Evolutionary conservation across 2,329 filamentous ascomycete genomes (phyloP).

Genomic region (Neofusicoccum parvum): DNA sequence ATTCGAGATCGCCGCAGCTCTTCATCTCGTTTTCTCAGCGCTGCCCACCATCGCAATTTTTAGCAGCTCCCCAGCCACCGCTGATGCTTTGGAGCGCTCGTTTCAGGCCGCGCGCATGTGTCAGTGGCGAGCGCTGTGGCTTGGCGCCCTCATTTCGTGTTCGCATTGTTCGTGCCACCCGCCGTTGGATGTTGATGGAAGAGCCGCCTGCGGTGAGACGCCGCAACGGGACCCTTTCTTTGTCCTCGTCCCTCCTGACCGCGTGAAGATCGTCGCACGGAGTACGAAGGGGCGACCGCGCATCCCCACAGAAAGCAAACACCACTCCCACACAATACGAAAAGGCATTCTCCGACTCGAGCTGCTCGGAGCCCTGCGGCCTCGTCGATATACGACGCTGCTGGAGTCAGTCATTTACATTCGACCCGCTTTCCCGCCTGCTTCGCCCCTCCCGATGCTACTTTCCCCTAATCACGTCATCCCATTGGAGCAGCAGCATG

Average conservation of each 20-base stretch:
- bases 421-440: neutral
- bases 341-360: neutral
- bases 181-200: neutral
- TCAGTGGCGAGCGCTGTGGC: constrained; percentile 13
- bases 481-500: neutral
- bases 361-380: neutral
- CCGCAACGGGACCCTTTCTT: neutral
- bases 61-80: neutral
- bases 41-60: constrained; percentile 4
- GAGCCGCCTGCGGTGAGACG: constrained; percentile 1
- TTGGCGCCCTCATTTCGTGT: neutral
- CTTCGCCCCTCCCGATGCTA: neutral
- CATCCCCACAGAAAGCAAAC: neutral
- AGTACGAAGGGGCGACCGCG: neutral
- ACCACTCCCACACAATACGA: neutral
- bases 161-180: neutral
- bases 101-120: constrained; percentile 5
- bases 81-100: neutral
- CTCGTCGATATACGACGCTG: too few relatives aligned
- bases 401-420: too few relatives aligned
- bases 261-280: neutral
- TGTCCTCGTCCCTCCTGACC: neutral
- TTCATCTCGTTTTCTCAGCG: constrained; percentile 14
- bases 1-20: constrained; percentile 13
- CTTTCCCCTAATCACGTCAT: neutral